Conservation (phyloP, 176 grass and related monocot species). For the maize (Zea mays) region DNA sequence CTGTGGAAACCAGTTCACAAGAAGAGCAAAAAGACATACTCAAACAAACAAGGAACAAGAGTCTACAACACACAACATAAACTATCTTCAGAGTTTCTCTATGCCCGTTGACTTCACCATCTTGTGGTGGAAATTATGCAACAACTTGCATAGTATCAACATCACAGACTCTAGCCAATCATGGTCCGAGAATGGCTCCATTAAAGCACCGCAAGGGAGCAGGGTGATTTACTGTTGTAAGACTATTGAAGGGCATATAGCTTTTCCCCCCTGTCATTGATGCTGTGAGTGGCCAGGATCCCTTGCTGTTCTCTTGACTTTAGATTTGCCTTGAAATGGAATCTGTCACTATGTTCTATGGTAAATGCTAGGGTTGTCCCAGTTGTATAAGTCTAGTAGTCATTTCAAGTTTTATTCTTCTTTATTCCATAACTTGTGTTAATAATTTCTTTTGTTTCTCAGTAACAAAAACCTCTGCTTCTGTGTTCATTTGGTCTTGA, state of each 20-base stretch:
- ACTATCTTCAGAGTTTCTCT: not conserved
- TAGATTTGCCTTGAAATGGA: not conserved
- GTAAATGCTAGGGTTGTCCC: not conserved
- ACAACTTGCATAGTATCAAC: not conserved
- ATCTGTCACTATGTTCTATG: not conserved
- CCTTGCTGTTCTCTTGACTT: no score
- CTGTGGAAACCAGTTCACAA: not conserved
- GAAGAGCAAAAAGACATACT: not conserved
- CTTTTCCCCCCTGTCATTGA: not conserved
- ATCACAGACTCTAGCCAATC: not conserved
- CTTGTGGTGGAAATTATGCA: not conserved
- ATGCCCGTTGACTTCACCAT: not conserved
- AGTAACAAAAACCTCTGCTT: not conserved
- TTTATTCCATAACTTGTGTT: slow-evolving; percentile 21
- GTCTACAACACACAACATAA: not conserved
- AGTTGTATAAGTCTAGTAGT: not conserved
- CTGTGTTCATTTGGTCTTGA: slow-evolving; percentile 6
- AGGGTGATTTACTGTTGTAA: not conserved
- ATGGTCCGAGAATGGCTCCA: no score
- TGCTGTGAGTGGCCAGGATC: not conserved
- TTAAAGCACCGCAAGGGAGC: not conserved
- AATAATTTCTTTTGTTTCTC: not conserved
- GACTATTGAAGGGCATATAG: not conserved
- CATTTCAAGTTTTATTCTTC: slow-evolving; percentile 19
- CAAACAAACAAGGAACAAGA: not conserved